A percentile compares a stretch with the other conserved stretches of the same genome.
Evolutionary conservation across 495 filamentous ascomycete genomes (phyloP).

Genomic region (Neurospora pannonica): DNA sequence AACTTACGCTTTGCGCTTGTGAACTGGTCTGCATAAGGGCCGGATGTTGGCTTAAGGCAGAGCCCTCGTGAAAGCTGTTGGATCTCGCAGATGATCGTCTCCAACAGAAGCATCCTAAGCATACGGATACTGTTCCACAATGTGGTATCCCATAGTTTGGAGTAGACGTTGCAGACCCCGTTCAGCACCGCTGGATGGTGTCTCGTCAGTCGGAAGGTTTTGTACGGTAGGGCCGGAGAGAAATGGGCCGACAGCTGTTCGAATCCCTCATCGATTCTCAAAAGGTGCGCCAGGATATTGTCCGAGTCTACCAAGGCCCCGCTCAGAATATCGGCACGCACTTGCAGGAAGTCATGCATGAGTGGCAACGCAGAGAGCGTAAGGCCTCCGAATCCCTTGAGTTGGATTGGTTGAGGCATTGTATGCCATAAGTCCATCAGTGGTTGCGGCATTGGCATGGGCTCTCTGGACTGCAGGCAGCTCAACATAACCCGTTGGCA

Average conservation of each 20-base stretch:
- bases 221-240: conserved; percentile 29
- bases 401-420: conserved; percentile 17
- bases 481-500: conserved; percentile 35
- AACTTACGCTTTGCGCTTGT: conserved; percentile 23
- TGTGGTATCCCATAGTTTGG: conserved; percentile 40
- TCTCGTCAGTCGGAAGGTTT: conserved; percentile 21
- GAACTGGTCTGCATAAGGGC: conserved; percentile 15
- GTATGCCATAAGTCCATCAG: conserved; percentile 30
- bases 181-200: conserved; percentile 34
- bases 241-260: conserved; percentile 32
- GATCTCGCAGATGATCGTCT: conserved; percentile 37
- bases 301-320: conserved; percentile 28
- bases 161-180: conserved; percentile 46
- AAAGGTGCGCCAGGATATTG: conserved; percentile 36
- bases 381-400: not conserved
- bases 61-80: conserved; percentile 10
- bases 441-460: conserved; percentile 31
- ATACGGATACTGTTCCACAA: conserved; percentile 49
- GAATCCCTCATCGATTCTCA: conserved; percentile 43
- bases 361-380: conserved; percentile 4
- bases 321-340: conserved; percentile 32
- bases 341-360: conserved; percentile 36
- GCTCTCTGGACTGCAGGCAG: conserved; percentile 28
- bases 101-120: conserved; percentile 47
- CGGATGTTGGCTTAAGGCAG: conserved; percentile 2